phyloP scores from a whole-genome alignment of 768 basidiomycete species.

The Termitomyces sp. region DNA sequence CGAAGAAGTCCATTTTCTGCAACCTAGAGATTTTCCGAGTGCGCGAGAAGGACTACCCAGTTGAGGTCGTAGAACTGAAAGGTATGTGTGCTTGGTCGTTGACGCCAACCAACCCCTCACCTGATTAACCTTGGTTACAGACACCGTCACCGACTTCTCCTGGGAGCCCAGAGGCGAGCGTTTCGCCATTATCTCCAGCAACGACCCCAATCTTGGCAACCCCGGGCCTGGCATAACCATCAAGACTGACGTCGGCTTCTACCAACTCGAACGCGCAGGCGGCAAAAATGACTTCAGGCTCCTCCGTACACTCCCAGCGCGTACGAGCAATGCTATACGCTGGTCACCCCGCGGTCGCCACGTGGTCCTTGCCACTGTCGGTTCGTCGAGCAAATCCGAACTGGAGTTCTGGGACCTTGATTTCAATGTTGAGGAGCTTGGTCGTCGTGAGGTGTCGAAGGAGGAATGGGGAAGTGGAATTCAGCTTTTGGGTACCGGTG shows the following conservation, averaged over 20 bases:
- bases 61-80: conserved; percentile 96
- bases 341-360: conserved; percentile 98
- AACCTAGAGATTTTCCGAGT: conserved; percentile 98
- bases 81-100: conserved; percentile 37
- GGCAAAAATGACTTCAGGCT: conserved; percentile 92
- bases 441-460: conserved; percentile 43
- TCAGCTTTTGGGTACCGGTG: conserved; percentile 77
- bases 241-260: conserved; percentile 95
- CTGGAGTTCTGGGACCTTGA: conserved; percentile 99
- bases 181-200: conserved; percentile 92
- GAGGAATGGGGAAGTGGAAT: conserved; percentile 86
- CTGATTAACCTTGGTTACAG: conserved; percentile 31
- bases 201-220: conserved; percentile 89
- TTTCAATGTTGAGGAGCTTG: conserved; percentile 63
- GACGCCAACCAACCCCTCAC: not conserved
- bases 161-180: conserved; percentile 99
- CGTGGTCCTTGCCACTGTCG: conserved; percentile 93
- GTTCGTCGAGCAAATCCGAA: conserved; percentile 92
- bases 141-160: conserved; percentile 92
- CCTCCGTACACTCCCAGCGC: conserved; percentile 72
- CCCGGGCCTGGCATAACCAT: conserved; percentile 88
- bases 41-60: conserved; percentile 95
- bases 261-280: conserved; percentile 82
- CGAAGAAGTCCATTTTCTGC: conserved; percentile 97
- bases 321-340: conserved; percentile 89